These are phyloP conservation scores for Withania somnifera DNA, from an alignment of 305 asterid genomes.

Conservation along the genomic window DNA sequence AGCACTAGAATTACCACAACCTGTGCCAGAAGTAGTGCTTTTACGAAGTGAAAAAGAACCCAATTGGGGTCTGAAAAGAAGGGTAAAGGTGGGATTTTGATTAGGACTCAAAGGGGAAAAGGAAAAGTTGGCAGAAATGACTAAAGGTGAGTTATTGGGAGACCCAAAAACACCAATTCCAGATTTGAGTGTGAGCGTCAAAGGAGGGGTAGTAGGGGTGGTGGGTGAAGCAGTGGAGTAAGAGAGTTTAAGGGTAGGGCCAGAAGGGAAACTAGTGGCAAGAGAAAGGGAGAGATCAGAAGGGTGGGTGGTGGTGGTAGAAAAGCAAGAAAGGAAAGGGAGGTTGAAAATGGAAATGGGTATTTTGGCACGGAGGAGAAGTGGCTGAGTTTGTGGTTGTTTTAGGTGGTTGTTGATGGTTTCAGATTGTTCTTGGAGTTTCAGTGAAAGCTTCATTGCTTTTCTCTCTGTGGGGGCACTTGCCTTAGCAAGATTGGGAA, in stretches of 20 bases:
- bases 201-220: conserved; percentile 26
- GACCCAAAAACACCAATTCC: conserved; percentile 80
- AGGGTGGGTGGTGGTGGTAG: conserved; percentile 74
- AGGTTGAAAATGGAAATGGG: conserved; percentile 68
- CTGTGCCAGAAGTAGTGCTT: conserved; percentile 37
- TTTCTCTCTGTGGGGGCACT: not conserved
- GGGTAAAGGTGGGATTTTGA: conserved; percentile 60
- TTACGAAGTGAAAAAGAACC: conserved; percentile 74
- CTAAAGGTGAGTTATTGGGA: conserved; percentile 60
- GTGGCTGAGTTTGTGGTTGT: conserved; percentile 34
- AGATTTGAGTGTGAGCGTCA: conserved; percentile 57
- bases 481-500: no score
- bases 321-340: conserved; percentile 70
- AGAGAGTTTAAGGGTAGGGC: conserved; percentile 66
- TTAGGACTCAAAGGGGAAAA: conserved; percentile 43
- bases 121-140: conserved; percentile 63
- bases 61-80: conserved; percentile 53
- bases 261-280: conserved; percentile 54
- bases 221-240: conserved; percentile 39
- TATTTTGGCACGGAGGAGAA: conserved; percentile 70
- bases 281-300: conserved; percentile 75
- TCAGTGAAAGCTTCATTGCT: conserved; percentile 60
- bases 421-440: conserved; percentile 32
- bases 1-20: not conserved
- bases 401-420: conserved; percentile 10